These are phyloP conservation scores for Limonomyces culmigenus DNA, from an alignment of 1,284 basidiomycete species.

Conservation along the genomic window DNA sequence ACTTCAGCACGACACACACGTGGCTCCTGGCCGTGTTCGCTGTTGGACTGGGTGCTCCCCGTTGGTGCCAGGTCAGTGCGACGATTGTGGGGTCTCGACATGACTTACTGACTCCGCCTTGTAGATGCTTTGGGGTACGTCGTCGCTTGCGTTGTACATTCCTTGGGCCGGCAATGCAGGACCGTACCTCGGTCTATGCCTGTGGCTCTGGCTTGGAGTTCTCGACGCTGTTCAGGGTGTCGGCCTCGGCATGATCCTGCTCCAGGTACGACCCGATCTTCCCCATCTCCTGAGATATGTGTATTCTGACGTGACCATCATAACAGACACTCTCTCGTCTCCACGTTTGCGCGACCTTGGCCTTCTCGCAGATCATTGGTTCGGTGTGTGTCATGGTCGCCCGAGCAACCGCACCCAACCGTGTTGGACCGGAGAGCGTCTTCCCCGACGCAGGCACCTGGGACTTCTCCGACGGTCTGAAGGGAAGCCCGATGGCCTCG, in stretches of 20 bases:
- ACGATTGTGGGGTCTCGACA: background rate
- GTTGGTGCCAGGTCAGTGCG: slow-evolving; percentile 76
- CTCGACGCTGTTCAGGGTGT: slow-evolving; percentile 87
- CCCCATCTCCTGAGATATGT: slow-evolving; percentile 4
- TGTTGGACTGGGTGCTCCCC: slow-evolving; percentile 78
- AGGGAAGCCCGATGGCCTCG: slow-evolving; percentile 61
- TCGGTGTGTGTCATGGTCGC: slow-evolving; percentile 74
- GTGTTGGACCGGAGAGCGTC: slow-evolving; percentile 70
- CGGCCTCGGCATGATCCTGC: slow-evolving; percentile 83
- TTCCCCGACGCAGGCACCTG: slow-evolving; percentile 87
- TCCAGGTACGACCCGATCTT: slow-evolving; percentile 36
- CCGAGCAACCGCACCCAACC: slow-evolving; percentile 71
- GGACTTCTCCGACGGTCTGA: slow-evolving; percentile 58
- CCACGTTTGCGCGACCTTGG: slow-evolving; percentile 84
- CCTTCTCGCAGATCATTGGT: slow-evolving; percentile 72
- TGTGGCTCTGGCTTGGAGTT: slow-evolving; percentile 91
- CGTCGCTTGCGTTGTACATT: slow-evolving; percentile 75
- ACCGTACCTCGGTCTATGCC: slow-evolving; percentile 71
- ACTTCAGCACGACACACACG: slow-evolving; percentile 82
- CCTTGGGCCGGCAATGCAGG: slow-evolving; percentile 78
- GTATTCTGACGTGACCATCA: background rate
- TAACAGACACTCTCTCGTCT: slow-evolving; percentile 69
- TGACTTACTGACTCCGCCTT: slow-evolving; percentile 4
- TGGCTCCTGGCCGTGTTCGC: slow-evolving; percentile 90
- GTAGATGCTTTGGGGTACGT: slow-evolving; percentile 76